These are phyloP conservation scores for Yarrowia hollandica DNA, from an alignment of 805 yeast species.

Conservation along the genomic window DNA sequence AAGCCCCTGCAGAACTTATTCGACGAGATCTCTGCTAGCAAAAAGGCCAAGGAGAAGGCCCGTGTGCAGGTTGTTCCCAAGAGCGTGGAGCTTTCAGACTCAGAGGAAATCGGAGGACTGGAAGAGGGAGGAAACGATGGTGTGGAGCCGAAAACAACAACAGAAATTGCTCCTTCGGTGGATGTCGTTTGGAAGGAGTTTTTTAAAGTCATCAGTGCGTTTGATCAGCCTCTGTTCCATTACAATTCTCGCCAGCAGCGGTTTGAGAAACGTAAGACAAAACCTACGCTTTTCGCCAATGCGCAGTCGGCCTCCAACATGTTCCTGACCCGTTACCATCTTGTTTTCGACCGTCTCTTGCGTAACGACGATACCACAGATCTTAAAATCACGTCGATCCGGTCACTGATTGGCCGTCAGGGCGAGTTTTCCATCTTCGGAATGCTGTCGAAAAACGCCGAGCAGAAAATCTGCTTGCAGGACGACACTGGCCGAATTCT, in stretches of 20 bases:
- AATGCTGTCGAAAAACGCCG: slow-evolving; percentile 58
- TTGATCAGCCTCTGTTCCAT: slow-evolving; percentile 60
- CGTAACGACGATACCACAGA: slow-evolving; percentile 56
- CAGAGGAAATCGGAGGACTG: not conserved
- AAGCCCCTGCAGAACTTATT: slow-evolving; percentile 64
- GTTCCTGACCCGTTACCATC: slow-evolving; percentile 53
- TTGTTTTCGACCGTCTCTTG: slow-evolving; percentile 67
- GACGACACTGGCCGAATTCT: slow-evolving; percentile 77
- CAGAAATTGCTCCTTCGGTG: not conserved
- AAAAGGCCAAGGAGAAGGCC: slow-evolving; percentile 2
- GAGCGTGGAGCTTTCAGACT: slow-evolving; percentile 2
- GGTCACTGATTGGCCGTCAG: slow-evolving; percentile 82
- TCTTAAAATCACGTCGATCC: slow-evolving; percentile 62
- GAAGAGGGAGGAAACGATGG: no score
- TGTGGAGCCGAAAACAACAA: not conserved
- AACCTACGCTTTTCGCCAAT: slow-evolving; percentile 34
- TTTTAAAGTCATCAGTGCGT: slow-evolving; percentile 64
- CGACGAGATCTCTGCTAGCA: slow-evolving; percentile 50
- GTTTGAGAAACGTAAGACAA: slow-evolving; percentile 45
- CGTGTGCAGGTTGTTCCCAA: not conserved
- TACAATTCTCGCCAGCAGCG: slow-evolving; percentile 66
- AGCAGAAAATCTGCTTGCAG: slow-evolving; percentile 73
- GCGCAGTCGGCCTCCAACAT: slow-evolving; percentile 35
- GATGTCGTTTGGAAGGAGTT: slow-evolving; percentile 68
- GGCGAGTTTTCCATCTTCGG: slow-evolving; percentile 82